Evolutionary conservation across 1,139 yeast species (phyloP), one percentile per base, ranked within the genome.

Genomic region (Scheffersomyces quercinus): DNA sequence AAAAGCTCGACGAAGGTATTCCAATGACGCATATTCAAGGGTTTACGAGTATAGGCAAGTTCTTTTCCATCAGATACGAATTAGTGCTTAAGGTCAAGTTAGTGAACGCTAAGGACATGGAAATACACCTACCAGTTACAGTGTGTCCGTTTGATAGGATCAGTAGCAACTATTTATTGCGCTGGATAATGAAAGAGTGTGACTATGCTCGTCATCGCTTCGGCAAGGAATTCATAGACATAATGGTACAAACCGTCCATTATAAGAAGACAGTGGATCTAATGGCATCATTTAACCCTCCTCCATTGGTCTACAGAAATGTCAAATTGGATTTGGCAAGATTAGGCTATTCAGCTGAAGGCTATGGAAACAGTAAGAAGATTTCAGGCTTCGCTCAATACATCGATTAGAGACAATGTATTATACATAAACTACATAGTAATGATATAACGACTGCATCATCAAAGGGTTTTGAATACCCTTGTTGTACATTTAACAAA

Each of bases 151-250:
- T 64, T 61, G 81, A 82, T 59, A 65, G 73, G 42, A 54, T 44
- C 15, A 72, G 68, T 56, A 75, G 78, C 43, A 73, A 62, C 43
- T 72, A 70, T 53, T 59, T 75, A 38, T 65, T 71, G 51, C 71
- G 60, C 56, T 81, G 79, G 77, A 79, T 83, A n/a, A 57, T 72
- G 50, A 67, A 69, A 39, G 85, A 82, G 56, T 76, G 80, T 48
- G 78, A 74, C 35, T 48, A 64, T 28, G 79, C 84, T 2, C 56
- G 62, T 24, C 52, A 53, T 4, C 52, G 46, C 26, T 74, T 71
- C 51, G 79, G 79, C 14, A 60, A 59, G 15, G 67, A 64, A 8
- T 41, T 60, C 26, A 55, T 71, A 5, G 57, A 61, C 39, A 49
- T 48, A 13, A 41, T 69, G 33, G 62, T 55, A 4, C 47, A 45